A percentile compares a stretch with the other conserved stretches of the same genome.
Evolutionary conservation across 1,284 basidiomycete species (phyloP).

Genomic region (Puccinia hordei): DNA sequence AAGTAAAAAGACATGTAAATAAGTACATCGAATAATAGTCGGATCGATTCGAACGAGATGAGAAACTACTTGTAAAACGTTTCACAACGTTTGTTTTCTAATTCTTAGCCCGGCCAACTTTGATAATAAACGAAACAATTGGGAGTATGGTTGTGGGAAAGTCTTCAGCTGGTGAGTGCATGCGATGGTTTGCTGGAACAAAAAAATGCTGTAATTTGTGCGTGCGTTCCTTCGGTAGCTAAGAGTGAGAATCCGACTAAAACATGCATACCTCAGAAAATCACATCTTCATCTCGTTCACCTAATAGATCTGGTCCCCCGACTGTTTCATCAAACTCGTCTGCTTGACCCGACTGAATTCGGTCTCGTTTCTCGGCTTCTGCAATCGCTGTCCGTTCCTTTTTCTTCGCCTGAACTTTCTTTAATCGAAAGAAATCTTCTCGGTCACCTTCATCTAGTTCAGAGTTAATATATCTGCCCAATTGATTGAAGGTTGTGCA

Average conservation of each 20-base stretch:
- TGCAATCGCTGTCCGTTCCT: conserved; percentile 76
- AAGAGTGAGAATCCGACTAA: not conserved
- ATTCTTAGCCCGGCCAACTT: too few species aligned
- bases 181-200: too few species aligned
- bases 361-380: conserved; percentile 61
- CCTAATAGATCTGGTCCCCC: conserved; percentile 68
- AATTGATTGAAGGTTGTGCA: not conserved
- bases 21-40: too few species aligned
- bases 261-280: conserved; percentile 66
- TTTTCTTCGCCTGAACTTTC: conserved; percentile 90
- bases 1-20: too few species aligned
- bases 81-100: too few species aligned
- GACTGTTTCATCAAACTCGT: conserved; percentile 58
- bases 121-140: too few species aligned
- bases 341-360: conserved; percentile 55
- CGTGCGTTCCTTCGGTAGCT: too few species aligned
- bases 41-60: too few species aligned
- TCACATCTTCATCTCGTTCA: conserved; percentile 85
- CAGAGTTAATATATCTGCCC: conserved; percentile 76
- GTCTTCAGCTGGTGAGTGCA: too few species aligned
- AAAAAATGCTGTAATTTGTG: too few species aligned
- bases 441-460: conserved; percentile 90
- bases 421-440: conserved; percentile 96
- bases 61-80: too few species aligned
- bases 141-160: too few species aligned